Base-by-base conservation (phyloP, 495 filamentous ascomycete species). In the Daldinia childiae region DNA sequence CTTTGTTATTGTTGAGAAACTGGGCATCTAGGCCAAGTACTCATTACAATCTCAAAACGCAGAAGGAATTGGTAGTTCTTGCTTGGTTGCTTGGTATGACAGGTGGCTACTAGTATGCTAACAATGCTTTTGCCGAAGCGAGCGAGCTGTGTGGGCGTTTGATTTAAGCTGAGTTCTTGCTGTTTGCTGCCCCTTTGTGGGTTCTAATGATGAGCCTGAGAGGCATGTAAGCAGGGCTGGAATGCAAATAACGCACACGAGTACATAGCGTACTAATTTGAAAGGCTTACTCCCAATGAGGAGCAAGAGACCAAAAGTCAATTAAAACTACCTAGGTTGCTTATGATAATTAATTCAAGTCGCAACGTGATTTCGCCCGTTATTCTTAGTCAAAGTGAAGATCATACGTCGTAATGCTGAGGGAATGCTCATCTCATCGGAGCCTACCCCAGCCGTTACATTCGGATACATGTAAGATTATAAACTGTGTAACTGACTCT, bases 321-420 rank as follows among this genome's bases (percentile, higher is more conserved):
- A 73, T 66, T 70, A 58, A 67, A 64, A 68, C 59, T 52, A 66
- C 39, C 17, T 45, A 72, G 59, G 64, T 72, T 72, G 69, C 55
- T 65, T 64, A 64, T 64, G 36, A 39, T 30, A 27, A 26, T 55
- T 36, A 11, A 38, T 38, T 3, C n/a, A 17, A 34, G 12, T 48
- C 17, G 26, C 24, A 50, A 58, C 26, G 57, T 67, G 56, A 65
- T 21, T 52, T 62, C 14, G 24, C 54, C 15, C 1, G 17, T 17
- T 56, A 21, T 30, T 17, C 15, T 39, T 58, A 15, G 55, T 38
- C 24, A 34, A 38, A 11, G 4, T 17, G 9, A 12, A 21, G 11
- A 9, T 21, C 26, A 14, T 62, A 5, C 30, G 15, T 11, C 6
- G 26, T 30, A 9, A 30, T 54, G 17, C 0, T 14, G 43, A 24